Evolutionary conservation across 2,329 filamentous ascomycete species (phyloP).

Genomic region (Pleurostoma richardsiae): DNA sequence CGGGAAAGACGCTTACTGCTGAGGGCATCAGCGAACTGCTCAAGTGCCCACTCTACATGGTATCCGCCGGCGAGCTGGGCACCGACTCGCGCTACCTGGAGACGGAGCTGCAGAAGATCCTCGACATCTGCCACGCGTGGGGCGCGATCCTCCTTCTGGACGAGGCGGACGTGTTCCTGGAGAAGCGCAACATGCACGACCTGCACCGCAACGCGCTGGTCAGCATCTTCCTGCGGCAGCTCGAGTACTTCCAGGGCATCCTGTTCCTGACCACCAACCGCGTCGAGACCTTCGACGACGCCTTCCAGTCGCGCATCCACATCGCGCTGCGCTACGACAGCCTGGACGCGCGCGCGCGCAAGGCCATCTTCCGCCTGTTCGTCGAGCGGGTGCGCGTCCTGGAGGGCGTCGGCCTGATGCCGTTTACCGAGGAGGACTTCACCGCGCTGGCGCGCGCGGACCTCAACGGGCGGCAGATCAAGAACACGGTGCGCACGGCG

Average conservation of each 20-base stretch:
- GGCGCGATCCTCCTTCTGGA: constrained; percentile 80
- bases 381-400: constrained; percentile 65
- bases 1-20: constrained; percentile 83
- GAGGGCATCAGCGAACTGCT: constrained; percentile 82
- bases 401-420: constrained; percentile 54
- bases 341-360: constrained; percentile 66
- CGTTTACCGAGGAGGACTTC: constrained; percentile 64
- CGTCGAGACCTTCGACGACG: constrained; percentile 83
- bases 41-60: constrained; percentile 77
- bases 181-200: constrained; percentile 77
- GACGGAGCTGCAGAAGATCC: constrained; percentile 72
- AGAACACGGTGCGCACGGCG: constrained; percentile 79
- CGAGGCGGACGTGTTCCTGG: constrained; percentile 80
- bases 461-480: constrained; percentile 66
- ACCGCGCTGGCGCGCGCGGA: constrained; percentile 61
- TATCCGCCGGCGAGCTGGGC: constrained; percentile 75
- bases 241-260: constrained; percentile 92
- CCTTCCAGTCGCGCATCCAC: constrained; percentile 84
- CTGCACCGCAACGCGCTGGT: constrained; percentile 82
- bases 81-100: constrained; percentile 73
- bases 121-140: constrained; percentile 83
- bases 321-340: constrained; percentile 78
- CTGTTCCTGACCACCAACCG: constrained; percentile 86
- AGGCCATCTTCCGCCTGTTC: constrained; percentile 80
- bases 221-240: constrained; percentile 76